Base-by-base conservation (phyloP, 2,329 filamentous ascomycete species). In the Camillea tinctor region DNA sequence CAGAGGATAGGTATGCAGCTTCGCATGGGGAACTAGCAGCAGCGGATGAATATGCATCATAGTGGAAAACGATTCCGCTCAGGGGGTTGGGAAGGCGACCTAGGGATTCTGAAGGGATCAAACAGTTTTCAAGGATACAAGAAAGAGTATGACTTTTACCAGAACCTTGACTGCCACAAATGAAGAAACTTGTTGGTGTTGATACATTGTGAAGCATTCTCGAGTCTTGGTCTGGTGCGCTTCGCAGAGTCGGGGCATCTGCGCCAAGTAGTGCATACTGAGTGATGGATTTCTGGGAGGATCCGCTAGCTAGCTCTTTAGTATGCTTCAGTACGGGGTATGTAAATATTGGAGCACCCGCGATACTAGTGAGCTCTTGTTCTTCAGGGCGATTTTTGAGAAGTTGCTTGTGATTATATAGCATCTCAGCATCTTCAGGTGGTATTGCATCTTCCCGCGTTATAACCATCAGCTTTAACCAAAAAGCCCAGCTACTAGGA, bases 31-130 rank as follows among this genome's bases (percentile, higher is more conserved):
- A 76, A 13, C 81, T 81, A 1, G 77, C 73, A 0, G 70, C 66
- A 50, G 82, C 79, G 0, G 79, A 82, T 11, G 79, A 77, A 61
- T 84, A 85, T 0, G 79, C 80, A 63, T 88, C 85, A 60, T 87
- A 90, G 62, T 90, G 86, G 54, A 90, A 89, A 0, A 90, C 81
- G 0, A 90, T 73, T 0, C 84, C 86, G 0, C 85, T 84, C 0
- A 89, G 73, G 0, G 86, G 85, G 0, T 74, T 74, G 0, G 78
- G 76, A 1, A 88, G 74, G 15, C 20, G 15, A 1, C 64, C 61
- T 1, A 66, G 52, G 4, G 11, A 56, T 5, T 71, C 66, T 0
- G 76, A 81, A 0, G 71, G 65, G 1, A 85, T 72, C 0, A 89
- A 73, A 40, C 81, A 87, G 62, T 84, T 86, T 67, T 89, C 86